Percentiles rank a stretch among this genome's conserved stretches.
Evolutionary conservation across 169 alveolate species (phyloP).

Genomic region (Eimeria necatrix): DNA sequence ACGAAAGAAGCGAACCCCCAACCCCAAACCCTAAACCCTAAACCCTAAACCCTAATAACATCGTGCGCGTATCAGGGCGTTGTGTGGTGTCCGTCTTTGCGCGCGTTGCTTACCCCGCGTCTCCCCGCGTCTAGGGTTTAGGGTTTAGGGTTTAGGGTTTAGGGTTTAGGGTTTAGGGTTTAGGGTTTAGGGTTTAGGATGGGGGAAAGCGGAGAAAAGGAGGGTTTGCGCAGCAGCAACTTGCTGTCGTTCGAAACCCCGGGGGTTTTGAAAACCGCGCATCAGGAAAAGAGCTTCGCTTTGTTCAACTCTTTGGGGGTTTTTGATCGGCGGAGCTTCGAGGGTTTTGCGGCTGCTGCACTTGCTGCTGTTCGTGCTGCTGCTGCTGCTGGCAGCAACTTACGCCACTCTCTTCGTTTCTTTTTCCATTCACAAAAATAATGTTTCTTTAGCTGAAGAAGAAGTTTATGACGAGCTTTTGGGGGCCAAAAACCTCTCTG

Average conservation of each 20-base stretch:
- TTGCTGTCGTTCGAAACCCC: neutral
- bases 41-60: too few relatives aligned
- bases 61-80: too few relatives aligned
- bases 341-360: neutral
- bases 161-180: neutral
- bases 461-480: slow-evolving; percentile 52
- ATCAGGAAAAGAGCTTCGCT: slow-evolving; percentile 62
- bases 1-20: too few relatives aligned
- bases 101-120: too few relatives aligned
- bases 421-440: neutral
- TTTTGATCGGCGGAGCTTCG: neutral
- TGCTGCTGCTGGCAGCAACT: neutral
- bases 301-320: slow-evolving; percentile 14
- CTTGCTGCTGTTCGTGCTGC: neutral
- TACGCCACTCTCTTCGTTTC: slow-evolving; percentile 1
- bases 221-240: neutral
- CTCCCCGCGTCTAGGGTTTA: slow-evolving; percentile 14
- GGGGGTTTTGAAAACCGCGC: slow-evolving; percentile 13
- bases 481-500: slow-evolving; percentile 43
- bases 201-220: neutral
- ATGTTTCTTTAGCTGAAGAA: slow-evolving; percentile 39
- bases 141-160: neutral
- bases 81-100: too few relatives aligned
- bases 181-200: neutral
- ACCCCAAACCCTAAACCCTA: too few relatives aligned